phyloP scores from a whole-genome alignment of 1,284 basidiomycete species.

The Athelia psychrophila region DNA sequence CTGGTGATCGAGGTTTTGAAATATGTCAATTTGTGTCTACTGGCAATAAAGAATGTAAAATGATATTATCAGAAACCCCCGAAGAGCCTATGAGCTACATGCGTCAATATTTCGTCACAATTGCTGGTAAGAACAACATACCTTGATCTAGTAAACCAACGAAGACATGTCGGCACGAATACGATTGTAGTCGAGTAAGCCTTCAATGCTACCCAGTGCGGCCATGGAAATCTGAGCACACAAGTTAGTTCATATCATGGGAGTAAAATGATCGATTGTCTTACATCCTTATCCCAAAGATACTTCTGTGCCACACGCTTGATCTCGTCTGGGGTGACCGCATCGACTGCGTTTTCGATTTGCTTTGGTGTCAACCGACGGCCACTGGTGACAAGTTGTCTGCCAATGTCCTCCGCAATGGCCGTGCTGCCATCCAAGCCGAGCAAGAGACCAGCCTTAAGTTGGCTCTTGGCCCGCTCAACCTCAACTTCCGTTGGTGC shows the following conservation, averaged over 20 bases:
- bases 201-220: slow-evolving; percentile 84
- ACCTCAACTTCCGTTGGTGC: slow-evolving; percentile 86
- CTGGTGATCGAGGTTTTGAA: background rate
- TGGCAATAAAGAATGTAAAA: slow-evolving; percentile 16
- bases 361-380: slow-evolving; percentile 89
- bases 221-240: slow-evolving; percentile 69
- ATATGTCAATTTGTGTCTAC: slow-evolving; percentile 19
- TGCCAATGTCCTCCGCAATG: slow-evolving; percentile 96
- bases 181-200: slow-evolving; percentile 84
- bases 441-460: slow-evolving; percentile 92
- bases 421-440: slow-evolving; percentile 94
- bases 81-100: too few relatives aligned
- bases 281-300: slow-evolving; percentile 92
- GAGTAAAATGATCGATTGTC: slow-evolving; percentile 27
- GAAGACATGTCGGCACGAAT: slow-evolving; percentile 81
- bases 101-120: too few relatives aligned
- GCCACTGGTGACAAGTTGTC: slow-evolving; percentile 95
- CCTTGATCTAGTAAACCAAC: slow-evolving; percentile 57
- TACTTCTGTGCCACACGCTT: slow-evolving; percentile 95
- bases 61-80: slow-evolving; percentile 8
- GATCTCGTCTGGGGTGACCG: slow-evolving; percentile 88
- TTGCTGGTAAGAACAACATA: background rate
- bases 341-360: slow-evolving; percentile 91
- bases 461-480: slow-evolving; percentile 95
- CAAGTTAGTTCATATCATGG: slow-evolving; percentile 7